These are phyloP conservation scores for Astrothelium macrocarpum DNA, from an alignment of 495 filamentous ascomycete species.

Conservation along the genomic window DNA sequence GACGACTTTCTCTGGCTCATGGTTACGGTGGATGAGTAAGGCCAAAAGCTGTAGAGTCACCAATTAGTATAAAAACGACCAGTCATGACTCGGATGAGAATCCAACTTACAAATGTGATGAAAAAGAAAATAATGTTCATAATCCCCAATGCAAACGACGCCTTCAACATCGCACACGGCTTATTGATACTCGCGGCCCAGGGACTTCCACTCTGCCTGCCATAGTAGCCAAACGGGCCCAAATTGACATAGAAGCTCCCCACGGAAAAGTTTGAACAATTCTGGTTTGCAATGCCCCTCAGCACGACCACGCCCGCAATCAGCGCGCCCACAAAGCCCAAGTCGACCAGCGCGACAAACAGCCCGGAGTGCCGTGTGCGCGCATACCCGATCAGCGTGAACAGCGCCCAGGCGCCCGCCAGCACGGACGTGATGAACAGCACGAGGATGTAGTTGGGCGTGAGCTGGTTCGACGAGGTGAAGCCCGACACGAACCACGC, in stretches of 20 bases:
- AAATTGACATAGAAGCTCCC: conserved; percentile 46
- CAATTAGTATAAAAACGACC: not conserved
- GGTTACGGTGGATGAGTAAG: conserved; percentile 30
- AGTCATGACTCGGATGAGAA: not conserved
- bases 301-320: conserved; percentile 72
- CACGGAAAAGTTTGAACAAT: conserved; percentile 52
- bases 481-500: conserved; percentile 75
- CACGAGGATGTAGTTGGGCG: conserved; percentile 70
- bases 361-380: conserved; percentile 58
- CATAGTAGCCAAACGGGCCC: conserved; percentile 47
- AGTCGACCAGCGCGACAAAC: conserved; percentile 72
- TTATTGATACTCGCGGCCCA: conserved; percentile 51
- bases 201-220: conserved; percentile 31
- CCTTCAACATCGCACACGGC: conserved; percentile 81
- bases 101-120: conserved; percentile 44
- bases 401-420: conserved; percentile 66
- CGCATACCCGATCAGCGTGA: conserved; percentile 71
- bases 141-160: conserved; percentile 74
- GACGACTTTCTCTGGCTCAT: conserved; percentile 28
- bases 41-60: conserved; percentile 27
- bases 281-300: conserved; percentile 53
- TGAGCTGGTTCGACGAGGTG: conserved; percentile 57
- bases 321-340: conserved; percentile 71
- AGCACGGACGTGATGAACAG: conserved; percentile 86
- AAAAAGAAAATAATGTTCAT: conserved; percentile 81